Evolutionary conservation across 495 filamentous ascomycete genomes (phyloP), one percentile per base, ranked within the genome.

Genomic region (Delitschia confertaspora): DNA sequence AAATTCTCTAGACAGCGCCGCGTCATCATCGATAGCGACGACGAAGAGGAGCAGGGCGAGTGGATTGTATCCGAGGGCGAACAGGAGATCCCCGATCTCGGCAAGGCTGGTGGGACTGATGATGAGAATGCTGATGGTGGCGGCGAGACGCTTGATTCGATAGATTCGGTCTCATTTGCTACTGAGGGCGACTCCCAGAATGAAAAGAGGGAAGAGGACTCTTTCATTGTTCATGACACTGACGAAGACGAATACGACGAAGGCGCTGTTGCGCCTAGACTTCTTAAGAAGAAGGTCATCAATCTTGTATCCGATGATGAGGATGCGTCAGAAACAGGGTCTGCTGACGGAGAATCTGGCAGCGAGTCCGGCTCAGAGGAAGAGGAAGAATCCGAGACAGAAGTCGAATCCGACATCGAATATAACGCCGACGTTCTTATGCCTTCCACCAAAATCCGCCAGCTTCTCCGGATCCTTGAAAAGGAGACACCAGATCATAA

Each of bases 371-470:
- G 33, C 22, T 49, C 24, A 10, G 30, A 38, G 13, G 13, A 10
- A 19, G 45, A 21, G 55, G 58, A 8, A 32, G 59, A 47, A 2
- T 54, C 56, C 13, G 57, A 60, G 14, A 29, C 49, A 11, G 45
- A 39, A 14, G 55, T 44, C 6, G 58, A 57, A 62, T 60, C 69
- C 20, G 70, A 75, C 16, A 72, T 51, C 22, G 53, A 59, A 30
- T 64, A 64, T 19, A 54, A 58, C 37, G 49, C 57, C 24, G 65
- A 62, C 22, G 62, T 64, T 31, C 61, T 75, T 22, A 69, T 79
- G 9, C 75, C 79, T 3, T 98, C 91, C 2, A 86, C 91, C 46
- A 98, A 98, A 67, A 93, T 95, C 57, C 79, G 78, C 36, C 78
- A 85, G 40, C 70, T 96, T 18, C 74, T 95, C 62, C 65, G 71